Evolutionary conservation across 108 stramenopile species (phyloP).

Genomic region (Conticribra weissflogii): DNA sequence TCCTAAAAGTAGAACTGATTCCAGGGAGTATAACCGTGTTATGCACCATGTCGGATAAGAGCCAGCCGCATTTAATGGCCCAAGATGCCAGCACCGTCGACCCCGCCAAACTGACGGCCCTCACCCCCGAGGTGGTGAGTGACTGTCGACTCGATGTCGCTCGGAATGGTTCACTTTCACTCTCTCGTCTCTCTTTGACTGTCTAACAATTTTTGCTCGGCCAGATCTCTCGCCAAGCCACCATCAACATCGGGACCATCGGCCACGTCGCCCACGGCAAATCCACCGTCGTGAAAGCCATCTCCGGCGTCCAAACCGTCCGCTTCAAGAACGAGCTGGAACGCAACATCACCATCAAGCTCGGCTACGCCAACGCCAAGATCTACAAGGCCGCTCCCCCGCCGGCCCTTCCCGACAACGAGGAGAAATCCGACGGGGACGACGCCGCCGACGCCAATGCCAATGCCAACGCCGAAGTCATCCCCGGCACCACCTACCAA

Average conservation of each 20-base stretch:
- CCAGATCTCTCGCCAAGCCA: constrained; percentile 98
- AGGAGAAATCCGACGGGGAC: constrained; percentile 45
- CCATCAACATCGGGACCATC: constrained; percentile 99
- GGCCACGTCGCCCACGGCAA: constrained; percentile 99
- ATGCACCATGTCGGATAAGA: constrained; percentile 17
- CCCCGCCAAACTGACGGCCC: constrained; percentile 76
- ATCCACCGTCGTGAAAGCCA: constrained; percentile 98
- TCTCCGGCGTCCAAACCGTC: constrained; percentile 99
- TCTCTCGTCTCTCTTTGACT: neutral
- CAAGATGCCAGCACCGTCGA: constrained; percentile 85
- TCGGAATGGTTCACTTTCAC: neutral
- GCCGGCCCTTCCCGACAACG: constrained; percentile 33
- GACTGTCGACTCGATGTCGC: neutral
- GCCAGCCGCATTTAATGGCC: constrained; percentile 73
- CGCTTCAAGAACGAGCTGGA: constrained; percentile 99
- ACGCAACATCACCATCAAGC: constrained; percentile 99
- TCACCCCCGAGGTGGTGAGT: constrained; percentile 91
- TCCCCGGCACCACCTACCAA: constrained; percentile 63
- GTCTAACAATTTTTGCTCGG: neutral
- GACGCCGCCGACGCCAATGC: constrained; percentile 42
- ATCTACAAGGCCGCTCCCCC: constrained; percentile 92
- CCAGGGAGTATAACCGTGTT: neutral
- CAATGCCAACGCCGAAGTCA: constrained; percentile 14
- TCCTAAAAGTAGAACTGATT: too few species aligned
- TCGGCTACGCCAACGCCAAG: constrained; percentile 99